Base-by-base conservation (phyloP, 2,329 filamentous ascomycete genomes). In the Bisporella sp. region DNA sequence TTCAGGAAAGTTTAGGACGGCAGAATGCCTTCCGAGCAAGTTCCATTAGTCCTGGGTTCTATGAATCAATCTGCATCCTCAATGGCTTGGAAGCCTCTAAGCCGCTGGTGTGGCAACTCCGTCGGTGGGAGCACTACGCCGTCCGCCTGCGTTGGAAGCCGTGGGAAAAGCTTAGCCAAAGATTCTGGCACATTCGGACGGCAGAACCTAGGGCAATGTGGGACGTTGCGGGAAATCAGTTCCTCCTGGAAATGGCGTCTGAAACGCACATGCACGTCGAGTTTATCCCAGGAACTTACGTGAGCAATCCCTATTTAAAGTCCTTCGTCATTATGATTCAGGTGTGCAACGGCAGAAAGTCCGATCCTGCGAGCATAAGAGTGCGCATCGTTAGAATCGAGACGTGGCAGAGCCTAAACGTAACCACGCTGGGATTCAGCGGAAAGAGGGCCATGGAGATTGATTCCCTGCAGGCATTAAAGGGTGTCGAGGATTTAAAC, bases 151-250 rank as follows among this genome's bases (percentile, higher is more conserved):
- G 47, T 12, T 49, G 47, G 47, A 49, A 45, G 31, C 47, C 41
- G 29, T 49, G 47, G 47, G 31, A 37, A 12, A 49, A 49, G 41
- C 11, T 39, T 45, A 39, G 41, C 8, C 12, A n/a, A 35, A 49
- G 32, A 39, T 49, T 30, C 33, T 45, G 9, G 47, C 41, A 49
- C 39, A 45, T 49, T 45, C 47, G 41, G 39, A 40, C 41, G 30
- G 47, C 42, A 39, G 21, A 49, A 9, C 47, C 47, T n/a, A 45
- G 47, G 21, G 40, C 5, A 30, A 49, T 35, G 21, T 49, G 47
- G 47, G 47, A 49, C 13, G 9, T 49, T 39, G 47, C 47, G 4
- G 47, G 33, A 45, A 45, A 49, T 39, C 47, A 49, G 32, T 49
- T 49, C 41, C 47, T 49, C 32, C 47, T 49, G 5, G 41, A 49